These are phyloP conservation scores for Atalantia buxifolia DNA, from an alignment of 345 rosid species.

Conservation along the genomic window DNA sequence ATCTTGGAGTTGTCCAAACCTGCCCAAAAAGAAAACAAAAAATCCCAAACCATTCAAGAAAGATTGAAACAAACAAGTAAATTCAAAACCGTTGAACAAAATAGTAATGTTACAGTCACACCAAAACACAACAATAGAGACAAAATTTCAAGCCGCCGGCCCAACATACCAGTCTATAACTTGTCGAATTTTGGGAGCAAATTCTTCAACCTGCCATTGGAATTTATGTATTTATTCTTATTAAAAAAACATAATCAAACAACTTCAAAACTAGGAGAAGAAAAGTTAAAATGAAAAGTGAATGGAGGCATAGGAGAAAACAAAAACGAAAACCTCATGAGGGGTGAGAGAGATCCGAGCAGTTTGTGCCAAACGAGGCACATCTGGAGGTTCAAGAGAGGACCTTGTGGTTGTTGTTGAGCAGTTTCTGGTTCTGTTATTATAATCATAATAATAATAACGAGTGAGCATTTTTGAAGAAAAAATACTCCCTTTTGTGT, in stretches of 20 bases:
- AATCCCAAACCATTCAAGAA: neutral
- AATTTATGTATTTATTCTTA: too few relatives aligned
- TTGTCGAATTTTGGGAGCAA: conserved; percentile 65
- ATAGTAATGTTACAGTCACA: neutral
- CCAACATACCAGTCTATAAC: conserved; percentile 60
- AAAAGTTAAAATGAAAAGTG: neutral
- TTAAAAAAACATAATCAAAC: too few relatives aligned
- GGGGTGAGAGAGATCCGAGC: conserved; percentile 81
- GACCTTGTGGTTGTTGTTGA: conserved; percentile 36
- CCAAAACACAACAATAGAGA: neutral
- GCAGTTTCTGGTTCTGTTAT: conserved; percentile 17
- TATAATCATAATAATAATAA: neutral
- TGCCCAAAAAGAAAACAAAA: conserved; percentile 21
- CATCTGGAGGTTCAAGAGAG: conserved; percentile 62
- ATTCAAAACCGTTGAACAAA: neutral
- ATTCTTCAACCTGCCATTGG: conserved; percentile 49
- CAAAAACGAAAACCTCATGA: conserved; percentile 37
- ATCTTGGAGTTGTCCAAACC: conserved; percentile 95
- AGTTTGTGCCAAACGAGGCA: conserved; percentile 64
- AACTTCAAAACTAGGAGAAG: neutral
- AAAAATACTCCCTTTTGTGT: neutral
- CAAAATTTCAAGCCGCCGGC: neutral
- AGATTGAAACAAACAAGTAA: neutral
- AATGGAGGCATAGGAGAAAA: neutral
- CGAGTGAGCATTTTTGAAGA: neutral